These are phyloP conservation scores for Serendipita sp. DNA, from an alignment of 768 basidiomycete genomes.

Conservation along the genomic window DNA sequence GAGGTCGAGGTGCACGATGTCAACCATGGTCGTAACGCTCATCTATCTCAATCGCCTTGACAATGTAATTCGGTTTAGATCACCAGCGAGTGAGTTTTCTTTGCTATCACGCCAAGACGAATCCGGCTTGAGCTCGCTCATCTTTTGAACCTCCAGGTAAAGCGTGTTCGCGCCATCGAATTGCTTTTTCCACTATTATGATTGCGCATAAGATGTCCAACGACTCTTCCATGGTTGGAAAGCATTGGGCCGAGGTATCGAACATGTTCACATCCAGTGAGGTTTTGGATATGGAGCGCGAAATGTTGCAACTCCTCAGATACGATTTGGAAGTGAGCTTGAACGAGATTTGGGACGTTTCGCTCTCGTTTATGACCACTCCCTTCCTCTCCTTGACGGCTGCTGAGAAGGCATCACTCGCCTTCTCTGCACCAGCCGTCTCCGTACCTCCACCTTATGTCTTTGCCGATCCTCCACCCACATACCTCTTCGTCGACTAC, in stretches of 20 bases:
- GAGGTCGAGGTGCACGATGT: neutral
- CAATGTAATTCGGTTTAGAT: neutral
- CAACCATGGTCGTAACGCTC: neutral
- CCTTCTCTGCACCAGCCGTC: no score
- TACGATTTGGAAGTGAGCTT: neutral
- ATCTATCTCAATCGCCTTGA: neutral
- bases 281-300: neutral
- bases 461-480: no score
- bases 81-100: neutral
- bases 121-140: neutral
- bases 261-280: neutral
- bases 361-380: neutral
- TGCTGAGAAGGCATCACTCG: neutral
- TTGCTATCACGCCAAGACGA: neutral
- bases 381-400: neutral
- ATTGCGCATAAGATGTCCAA: neutral
- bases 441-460: no score
- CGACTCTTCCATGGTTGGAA: conserved; percentile 1
- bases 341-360: neutral
- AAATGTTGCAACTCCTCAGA: neutral
- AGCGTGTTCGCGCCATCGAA: neutral
- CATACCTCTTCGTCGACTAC: no score
- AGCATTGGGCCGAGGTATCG: conserved; percentile 2
- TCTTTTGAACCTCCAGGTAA: neutral
- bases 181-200: neutral